phyloP scores from a whole-genome alignment of 306 rosid genomes.

The Cucurbita argyrosperma region DNA sequence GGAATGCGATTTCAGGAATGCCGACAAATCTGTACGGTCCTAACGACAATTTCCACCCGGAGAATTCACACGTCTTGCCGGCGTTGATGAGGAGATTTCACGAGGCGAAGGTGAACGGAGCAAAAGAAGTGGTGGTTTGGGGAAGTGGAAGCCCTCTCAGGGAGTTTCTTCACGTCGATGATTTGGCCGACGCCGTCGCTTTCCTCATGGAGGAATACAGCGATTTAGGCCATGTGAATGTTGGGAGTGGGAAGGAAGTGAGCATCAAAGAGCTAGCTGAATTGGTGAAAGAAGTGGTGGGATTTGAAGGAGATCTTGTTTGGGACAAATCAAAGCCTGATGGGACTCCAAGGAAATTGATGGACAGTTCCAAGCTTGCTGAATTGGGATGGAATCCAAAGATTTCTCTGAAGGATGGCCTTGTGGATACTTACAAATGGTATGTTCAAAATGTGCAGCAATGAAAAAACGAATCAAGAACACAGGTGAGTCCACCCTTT shows the following conservation, averaged over 20 bases:
- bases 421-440: slow-evolving; percentile 82
- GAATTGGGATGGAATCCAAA: slow-evolving; percentile 71
- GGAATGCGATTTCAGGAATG: slow-evolving; percentile 97
- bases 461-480: slow-evolving; percentile 9
- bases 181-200: slow-evolving; percentile 63
- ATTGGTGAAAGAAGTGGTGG: slow-evolving; percentile 80
- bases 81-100: slow-evolving; percentile 89
- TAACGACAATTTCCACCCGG: slow-evolving; percentile 71
- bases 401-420: slow-evolving; percentile 84
- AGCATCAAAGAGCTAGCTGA: slow-evolving; percentile 80
- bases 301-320: slow-evolving; percentile 71
- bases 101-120: slow-evolving; percentile 64
- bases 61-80: slow-evolving; percentile 85
- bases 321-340: slow-evolving; percentile 90
- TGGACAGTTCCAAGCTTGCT: slow-evolving; percentile 81
- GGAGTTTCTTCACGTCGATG: slow-evolving; percentile 91
- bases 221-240: slow-evolving; percentile 66
- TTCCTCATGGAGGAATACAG: slow-evolving; percentile 69
- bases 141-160: slow-evolving; percentile 86
- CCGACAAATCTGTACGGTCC: slow-evolving; percentile 90
- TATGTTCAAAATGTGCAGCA: slow-evolving; percentile 55
- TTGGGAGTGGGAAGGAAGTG: slow-evolving; percentile 91
- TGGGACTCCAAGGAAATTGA: slow-evolving; percentile 90
- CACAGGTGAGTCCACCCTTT: slow-evolving; percentile 4
- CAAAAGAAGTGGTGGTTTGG: slow-evolving; percentile 92